Base-by-base conservation (phyloP, 129 eudicot genomes). In the Smallanthus sonchifolius region DNA sequence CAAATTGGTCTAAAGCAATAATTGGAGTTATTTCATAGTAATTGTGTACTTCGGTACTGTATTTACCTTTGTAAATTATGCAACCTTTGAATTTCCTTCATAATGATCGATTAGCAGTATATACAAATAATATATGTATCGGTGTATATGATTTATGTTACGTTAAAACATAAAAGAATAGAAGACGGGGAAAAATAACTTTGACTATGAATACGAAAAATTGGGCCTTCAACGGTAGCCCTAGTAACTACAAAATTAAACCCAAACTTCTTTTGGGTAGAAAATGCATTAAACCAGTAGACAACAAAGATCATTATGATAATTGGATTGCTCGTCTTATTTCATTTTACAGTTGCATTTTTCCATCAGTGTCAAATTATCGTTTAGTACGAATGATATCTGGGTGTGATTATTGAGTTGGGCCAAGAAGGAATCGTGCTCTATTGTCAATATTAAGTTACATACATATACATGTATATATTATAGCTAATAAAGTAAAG, bases 221-320 rank as follows among this genome's bases (percentile, higher is more conserved):
- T 30, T 3, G n/a, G 45, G 20, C 19, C 28, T 54, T 17, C 44
- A 32, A 47, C 5, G 52, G 17, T 19, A 16, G 60, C 60, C 28
- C 76, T 55, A 14, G 67, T 72, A 72, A 72, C 28, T 39, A 56
- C 55, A 72, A 20, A 54, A 72, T 48, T 55, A 72, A 20, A 39
- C 37, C 54, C 39, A 6, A 19, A 36, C 19, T 20, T 70, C 10
- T 2, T 16, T 70, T 70, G 35, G 48, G 34, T 5, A 28, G 17
- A 2, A 70, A 35, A 52, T 35, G 48, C 37, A 47, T 14, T n/a
- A 48, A 51, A 51, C 36, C 63, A 70, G 11, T 6, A 10, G 17
- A 68, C 72, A 69, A 32, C 5, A 45, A 69, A n/a, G 42, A 69
- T 48, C n/a, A 30, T 11, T 0, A 8, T 14, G 30, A 47, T 47